Base-by-base conservation (phyloP, 2,329 filamentous ascomycete species). In the Hymenoscyphus linearis region DNA sequence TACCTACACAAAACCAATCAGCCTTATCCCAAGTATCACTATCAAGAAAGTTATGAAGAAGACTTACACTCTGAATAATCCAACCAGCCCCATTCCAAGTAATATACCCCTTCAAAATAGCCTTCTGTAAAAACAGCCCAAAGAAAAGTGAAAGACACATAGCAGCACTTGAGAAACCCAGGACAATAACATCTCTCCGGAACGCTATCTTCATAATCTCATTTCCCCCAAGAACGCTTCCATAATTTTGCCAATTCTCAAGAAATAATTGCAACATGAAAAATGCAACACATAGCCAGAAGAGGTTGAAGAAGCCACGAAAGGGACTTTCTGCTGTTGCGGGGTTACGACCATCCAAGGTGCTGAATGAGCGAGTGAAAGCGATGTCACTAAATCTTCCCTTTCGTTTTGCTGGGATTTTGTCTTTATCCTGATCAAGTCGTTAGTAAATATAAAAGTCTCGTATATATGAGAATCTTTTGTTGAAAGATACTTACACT, bases 271-370 rank as follows among this genome's bases (percentile, higher is more conserved):
- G 85, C 36, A 88, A 69, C 61, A 91, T 82, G 67, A 88, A 81
- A 52, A 92, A 72, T 6, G 82, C 80, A 64, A 91, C 85, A 9
- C 81, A 80, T 54, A 91, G 81, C 89, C 90, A 93, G 73, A 91
- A 91, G 0, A 93, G 77, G 0, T 86, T 89, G 69, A 90, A 92
- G 76, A 93, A 93, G 34, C 90, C 90, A 71, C 89, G 85, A 68
- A 92, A 93, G 0, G 86, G 86, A 50, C 85, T 90, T 55, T 86
- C 85, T 3, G 82, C 80, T 1, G 84, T 82, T 1, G 77, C 76
- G 4, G 81, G 79, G 69, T 91, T 92, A 65, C 89, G 85, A 12
- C 86, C 80, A 73, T 93, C 89, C 72, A 93, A 92, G 0, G 86
- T 81, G 5, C 87, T 89, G 68, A 91, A 89, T 63, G 87, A 85